Percentiles rank a stretch among this genome's conserved stretches.
Evolutionary conservation across 1,284 basidiomycete species (phyloP).

Genomic region (Gomphus bonarii): DNA sequence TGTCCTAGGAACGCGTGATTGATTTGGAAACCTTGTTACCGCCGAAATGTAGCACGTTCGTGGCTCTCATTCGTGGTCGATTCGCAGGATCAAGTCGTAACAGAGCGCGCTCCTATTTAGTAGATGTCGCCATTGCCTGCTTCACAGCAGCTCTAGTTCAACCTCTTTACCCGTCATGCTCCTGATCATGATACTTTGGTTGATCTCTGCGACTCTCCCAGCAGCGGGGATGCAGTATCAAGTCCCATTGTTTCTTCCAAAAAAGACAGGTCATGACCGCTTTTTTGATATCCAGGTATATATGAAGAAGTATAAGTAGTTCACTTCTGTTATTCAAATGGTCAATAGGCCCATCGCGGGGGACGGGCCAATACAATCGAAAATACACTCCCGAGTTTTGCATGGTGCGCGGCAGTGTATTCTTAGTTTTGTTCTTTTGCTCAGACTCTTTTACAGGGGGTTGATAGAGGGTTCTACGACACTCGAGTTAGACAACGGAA

Average conservation of each 20-base stretch:
- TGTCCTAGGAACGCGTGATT: neutral
- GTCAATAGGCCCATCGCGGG: conserved; percentile 57
- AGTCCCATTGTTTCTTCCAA: neutral
- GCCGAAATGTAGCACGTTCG: neutral
- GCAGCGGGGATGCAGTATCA: neutral
- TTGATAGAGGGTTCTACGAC: conserved; percentile 66
- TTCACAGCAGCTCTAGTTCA: neutral
- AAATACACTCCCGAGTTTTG: conserved; percentile 61
- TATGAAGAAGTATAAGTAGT: neutral
- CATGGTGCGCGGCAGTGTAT: too few species aligned
- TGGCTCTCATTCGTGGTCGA: neutral
- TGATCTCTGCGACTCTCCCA: neutral
- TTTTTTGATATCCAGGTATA: conserved; percentile 15
- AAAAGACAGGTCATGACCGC: neutral
- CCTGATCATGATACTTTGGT: neutral
- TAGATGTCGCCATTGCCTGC: neutral
- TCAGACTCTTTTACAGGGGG: conserved; percentile 35
- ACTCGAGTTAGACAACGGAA: conserved; percentile 68
- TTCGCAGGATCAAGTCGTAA: neutral
- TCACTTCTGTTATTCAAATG: neutral
- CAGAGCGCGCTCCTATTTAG: neutral
- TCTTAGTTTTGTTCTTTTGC: too few species aligned
- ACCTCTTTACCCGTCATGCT: neutral
- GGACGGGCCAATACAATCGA: conserved; percentile 65
- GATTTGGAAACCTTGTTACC: neutral